Base-by-base conservation (phyloP, 2,329 filamentous ascomycete genomes). In the Colletotrichum filicis region DNA sequence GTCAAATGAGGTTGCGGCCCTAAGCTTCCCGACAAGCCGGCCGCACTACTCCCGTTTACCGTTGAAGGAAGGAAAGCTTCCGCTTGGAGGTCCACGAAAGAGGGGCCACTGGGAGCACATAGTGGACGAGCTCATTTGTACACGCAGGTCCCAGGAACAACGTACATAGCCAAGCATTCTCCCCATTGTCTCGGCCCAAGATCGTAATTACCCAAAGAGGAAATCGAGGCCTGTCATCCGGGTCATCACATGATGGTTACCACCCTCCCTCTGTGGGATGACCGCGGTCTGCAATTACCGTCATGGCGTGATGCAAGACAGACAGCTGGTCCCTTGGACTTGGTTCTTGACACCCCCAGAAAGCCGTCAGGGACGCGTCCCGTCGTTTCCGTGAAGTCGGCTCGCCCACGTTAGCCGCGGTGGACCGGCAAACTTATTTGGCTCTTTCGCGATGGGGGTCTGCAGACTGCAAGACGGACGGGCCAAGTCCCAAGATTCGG, bases 71-170 rank as follows among this genome's bases (percentile, higher is more conserved):
- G 66, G 22, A 61, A 73, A 66, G 46, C 66, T 60, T 73, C 70
- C 70, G 66, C 14, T 35, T 72, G 26, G 70, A 55, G 56, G 56
- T 4, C 28, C 7, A 19, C 8, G 30, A 35, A 24, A 16, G 58
- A 59, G 65, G 53, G n/a, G 12, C 2, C 14, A 5, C 11, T n/a
- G 2, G 9, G 9, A 53, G 30, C 1, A 32, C 16, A 12, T 24
- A 7, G 35, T 11, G 4, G 3, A 16, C 16, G 52, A 22, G 19
- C 19, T 59, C 35, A 53, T 63, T 14, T 11, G 37, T 11, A 19
- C 66, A 71, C 68, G 71, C 71, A 73, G 71, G 71, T 70, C 71
- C 71, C 71, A 70, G 71, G 66, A 49, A 72, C 69, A 14, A 52
- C 2, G 35, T 9, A 35, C 2, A 5, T 7, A 8, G 37, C n/a